Percentiles rank a stretch among this genome's conserved stretches.
Evolutionary conservation across 805 yeast species (phyloP).

Genomic region (Tetrapisispora namnaoensis): DNA sequence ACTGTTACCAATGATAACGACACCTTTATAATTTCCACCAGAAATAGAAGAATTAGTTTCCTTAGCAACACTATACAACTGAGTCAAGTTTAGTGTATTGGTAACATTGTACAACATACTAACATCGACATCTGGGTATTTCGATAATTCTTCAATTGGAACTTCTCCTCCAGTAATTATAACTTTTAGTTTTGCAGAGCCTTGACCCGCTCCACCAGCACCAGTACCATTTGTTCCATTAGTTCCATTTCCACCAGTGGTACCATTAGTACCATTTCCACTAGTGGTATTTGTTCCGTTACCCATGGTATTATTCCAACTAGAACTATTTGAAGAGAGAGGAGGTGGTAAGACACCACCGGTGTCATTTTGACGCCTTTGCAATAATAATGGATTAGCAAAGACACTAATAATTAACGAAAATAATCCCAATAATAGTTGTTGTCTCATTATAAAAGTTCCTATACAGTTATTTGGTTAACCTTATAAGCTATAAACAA

Average conservation of each 20-base stretch:
- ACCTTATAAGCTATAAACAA: no score
- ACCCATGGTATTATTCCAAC: background rate
- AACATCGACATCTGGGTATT: slow-evolving; percentile 5
- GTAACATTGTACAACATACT: slow-evolving; percentile 14
- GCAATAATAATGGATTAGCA: background rate
- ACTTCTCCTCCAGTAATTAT: slow-evolving; percentile 18
- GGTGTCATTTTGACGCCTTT: background rate
- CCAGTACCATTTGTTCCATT: slow-evolving; percentile 1
- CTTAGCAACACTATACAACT: slow-evolving; percentile 13
- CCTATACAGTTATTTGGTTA: no score
- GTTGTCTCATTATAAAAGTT: slow-evolving; percentile 5
- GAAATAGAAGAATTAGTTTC: slow-evolving; percentile 10
- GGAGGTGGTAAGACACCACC: slow-evolving; percentile 2
- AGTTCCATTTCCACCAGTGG: slow-evolving; percentile 7
- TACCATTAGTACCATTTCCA: slow-evolving; percentile 5
- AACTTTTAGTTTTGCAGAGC: slow-evolving; percentile 6
- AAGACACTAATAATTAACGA: background rate
- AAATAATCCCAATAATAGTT: slow-evolving; percentile 1
- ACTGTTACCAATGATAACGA: slow-evolving; percentile 18
- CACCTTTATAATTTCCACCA: slow-evolving; percentile 10
- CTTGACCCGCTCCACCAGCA: background rate
- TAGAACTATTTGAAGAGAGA: background rate
- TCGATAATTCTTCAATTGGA: slow-evolving; percentile 6
- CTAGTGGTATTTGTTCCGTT: background rate
- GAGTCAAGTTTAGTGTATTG: slow-evolving; percentile 17